Base-by-base conservation (phyloP, 768 basidiomycete genomes). In the Clavaria fumosa region DNA sequence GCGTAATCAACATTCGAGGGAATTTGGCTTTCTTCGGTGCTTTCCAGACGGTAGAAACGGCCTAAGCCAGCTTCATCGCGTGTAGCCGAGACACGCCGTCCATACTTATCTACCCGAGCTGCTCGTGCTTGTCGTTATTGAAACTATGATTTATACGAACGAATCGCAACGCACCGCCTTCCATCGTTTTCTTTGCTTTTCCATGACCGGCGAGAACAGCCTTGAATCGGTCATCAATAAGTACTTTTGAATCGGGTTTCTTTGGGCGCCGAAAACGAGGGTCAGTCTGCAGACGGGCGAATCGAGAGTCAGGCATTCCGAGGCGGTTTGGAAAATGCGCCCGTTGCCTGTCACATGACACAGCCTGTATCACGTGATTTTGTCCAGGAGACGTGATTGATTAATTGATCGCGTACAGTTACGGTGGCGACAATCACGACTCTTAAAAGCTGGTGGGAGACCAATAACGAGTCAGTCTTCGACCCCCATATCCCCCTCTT, bases 181-280 rank as follows among this genome's bases (percentile, higher is more conserved):
- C n/a, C n/a, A n/a, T n/a, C 14, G 45, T 37, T 47, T 43, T 39
- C 19, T 37, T 35, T 48, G 43, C 40, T 59, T 56, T n/a, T n/a
- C n/a, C n/a, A n/a, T n/a, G n/a, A n/a, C n/a, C n/a, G n/a, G n/a
- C n/a, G n/a, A 96, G 73, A 14, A 95, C 67, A 38, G 67, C 61
- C 55, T 80, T 85, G 69, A 97, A 99, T 17, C 95, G 77, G 7
- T 89, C 78, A 54, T 99, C 95, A 24, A 96, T 70, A 37, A 81
- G 71, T 37, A 95, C 78, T 57, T 90, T 95, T 45, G 72, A 62
- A 40, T 75, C 62, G 23, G 78, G 73, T 56, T 78, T 85, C 53
- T 75, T 83, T 2, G 85, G 82, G 22, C 72, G 70, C 18, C 90
- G 68, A 62, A 99, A 99, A 34, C 95, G 75, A 32, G 95, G 95